A percentile compares a stretch with the other conserved stretches of the same genome.
phyloP scores from a whole-genome alignment of 2,329 filamentous ascomycete species.

The Lasiodiplodia sp. region DNA sequence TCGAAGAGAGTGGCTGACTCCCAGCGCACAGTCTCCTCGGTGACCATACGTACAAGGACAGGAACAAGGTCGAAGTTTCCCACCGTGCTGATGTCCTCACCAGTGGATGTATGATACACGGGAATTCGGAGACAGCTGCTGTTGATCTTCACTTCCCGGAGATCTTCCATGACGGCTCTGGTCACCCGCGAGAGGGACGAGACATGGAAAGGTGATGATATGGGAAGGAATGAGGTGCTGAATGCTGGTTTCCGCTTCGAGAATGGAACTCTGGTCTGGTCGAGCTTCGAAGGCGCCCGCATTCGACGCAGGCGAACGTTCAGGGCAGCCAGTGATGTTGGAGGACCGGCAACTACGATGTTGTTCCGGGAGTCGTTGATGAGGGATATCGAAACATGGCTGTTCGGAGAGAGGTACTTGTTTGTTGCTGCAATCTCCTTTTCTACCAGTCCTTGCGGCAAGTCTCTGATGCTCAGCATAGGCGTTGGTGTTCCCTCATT shows the following conservation, averaged over 20 bases:
- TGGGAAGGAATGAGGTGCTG: slow-evolving; percentile 49
- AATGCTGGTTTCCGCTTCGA: slow-evolving; percentile 34
- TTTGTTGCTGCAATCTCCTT: slow-evolving; percentile 38
- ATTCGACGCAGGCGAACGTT: slow-evolving; percentile 38
- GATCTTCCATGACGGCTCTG: slow-evolving; percentile 21
- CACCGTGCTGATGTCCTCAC: slow-evolving; percentile 33
- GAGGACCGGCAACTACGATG: slow-evolving; percentile 43
- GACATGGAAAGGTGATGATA: slow-evolving; percentile 52
- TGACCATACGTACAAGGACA: slow-evolving; percentile 34
- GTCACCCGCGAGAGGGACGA: slow-evolving; percentile 39
- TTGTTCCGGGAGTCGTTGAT: slow-evolving; percentile 42
- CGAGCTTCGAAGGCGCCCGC: slow-evolving; percentile 31
- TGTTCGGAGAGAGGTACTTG: slow-evolving; percentile 35
- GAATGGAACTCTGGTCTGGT: slow-evolving; percentile 29
- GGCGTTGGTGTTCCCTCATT: slow-evolving; percentile 40
- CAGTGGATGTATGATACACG: slow-evolving; percentile 35
- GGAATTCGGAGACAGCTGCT: slow-evolving; percentile 33
- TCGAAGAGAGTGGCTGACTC: slow-evolving; percentile 33
- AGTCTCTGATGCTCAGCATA: slow-evolving; percentile 42
- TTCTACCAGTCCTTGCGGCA: slow-evolving; percentile 35
- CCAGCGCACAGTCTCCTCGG: slow-evolving; percentile 36
- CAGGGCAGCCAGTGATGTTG: slow-evolving; percentile 40
- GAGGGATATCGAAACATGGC: slow-evolving; percentile 38
- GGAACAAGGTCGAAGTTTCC: slow-evolving; percentile 33
- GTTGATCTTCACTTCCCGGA: slow-evolving; percentile 30